Conservation (phyloP, 176 grass and related monocot species). For the Oryza coarctata region DNA sequence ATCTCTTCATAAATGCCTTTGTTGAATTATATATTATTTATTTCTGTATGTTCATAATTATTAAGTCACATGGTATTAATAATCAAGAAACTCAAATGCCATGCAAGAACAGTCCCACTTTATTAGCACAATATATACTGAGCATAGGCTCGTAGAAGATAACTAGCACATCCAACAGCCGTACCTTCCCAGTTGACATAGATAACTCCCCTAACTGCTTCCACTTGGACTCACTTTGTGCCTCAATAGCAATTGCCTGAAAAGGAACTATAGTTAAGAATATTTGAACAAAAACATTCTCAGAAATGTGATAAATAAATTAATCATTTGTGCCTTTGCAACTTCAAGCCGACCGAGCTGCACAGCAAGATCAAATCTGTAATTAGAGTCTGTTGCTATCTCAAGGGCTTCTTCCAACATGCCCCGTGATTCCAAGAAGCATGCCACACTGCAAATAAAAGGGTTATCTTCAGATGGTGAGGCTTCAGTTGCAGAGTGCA, state of each 20-base stretch:
- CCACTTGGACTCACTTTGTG: conserved; percentile 97
- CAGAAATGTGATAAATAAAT: conserved; percentile 7
- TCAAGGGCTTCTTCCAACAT: conserved; percentile 98
- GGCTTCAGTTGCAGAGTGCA: conserved; percentile 4
- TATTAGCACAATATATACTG: conserved; percentile 13
- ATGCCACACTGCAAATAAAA: conserved; percentile 73
- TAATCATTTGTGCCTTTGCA: conserved; percentile 65
- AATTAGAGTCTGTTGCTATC: conserved; percentile 93
- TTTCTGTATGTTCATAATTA: neutral
- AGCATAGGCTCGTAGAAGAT: neutral
- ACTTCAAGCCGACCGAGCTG: conserved; percentile 91
- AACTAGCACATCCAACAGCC: conserved; percentile 1
- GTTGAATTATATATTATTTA: neutral
- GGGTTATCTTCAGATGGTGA: conserved; percentile 21
- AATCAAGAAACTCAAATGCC: conserved; percentile 20
- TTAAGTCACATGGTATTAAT: neutral
- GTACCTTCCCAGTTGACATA: conserved; percentile 91
- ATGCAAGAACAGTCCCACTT: conserved; percentile 8
- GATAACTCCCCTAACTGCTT: conserved; percentile 92
- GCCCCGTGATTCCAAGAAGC: conserved; percentile 93
- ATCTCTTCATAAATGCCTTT: neutral
- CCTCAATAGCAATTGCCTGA: conserved; percentile 89
- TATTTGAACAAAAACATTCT: conserved; percentile 24
- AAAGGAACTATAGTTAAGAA: conserved; percentile 33
- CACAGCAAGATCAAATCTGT: conserved; percentile 95